Evolutionary conservation across 805 yeast species (phyloP).

Genomic region (Cephaloascus albidus): DNA sequence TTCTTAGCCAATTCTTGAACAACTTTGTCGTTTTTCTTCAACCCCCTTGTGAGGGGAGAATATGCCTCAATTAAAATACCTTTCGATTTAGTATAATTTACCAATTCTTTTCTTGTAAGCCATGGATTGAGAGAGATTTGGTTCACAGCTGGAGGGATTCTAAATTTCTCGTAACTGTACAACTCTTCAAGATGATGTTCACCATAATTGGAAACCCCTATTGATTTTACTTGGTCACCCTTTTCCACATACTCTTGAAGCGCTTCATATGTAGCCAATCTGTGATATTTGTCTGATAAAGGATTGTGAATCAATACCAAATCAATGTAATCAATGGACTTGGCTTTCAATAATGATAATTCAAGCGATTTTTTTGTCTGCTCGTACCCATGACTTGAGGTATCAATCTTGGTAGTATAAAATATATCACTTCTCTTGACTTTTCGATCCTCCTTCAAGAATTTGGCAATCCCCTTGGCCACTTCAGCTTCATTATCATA

Average conservation of each 20-base stretch:
- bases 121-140: conserved; percentile 39
- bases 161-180: conserved; percentile 32
- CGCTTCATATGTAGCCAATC: conserved; percentile 45
- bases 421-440: conserved; percentile 17
- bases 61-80: conserved; percentile 24
- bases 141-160: conserved; percentile 33
- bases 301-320: conserved; percentile 57
- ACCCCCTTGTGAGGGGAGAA: conserved; percentile 28
- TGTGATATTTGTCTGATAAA: conserved; percentile 13
- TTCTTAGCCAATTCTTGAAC: conserved; percentile 24
- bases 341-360: conserved; percentile 42
- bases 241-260: conserved; percentile 44
- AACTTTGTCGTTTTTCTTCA: conserved; percentile 13
- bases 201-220: conserved; percentile 64
- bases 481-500: conserved; percentile 17
- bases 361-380: conserved; percentile 50
- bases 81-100: conserved; percentile 16
- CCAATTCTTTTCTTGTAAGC: conserved; percentile 31
- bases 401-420: conserved; percentile 70
- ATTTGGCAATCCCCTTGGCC: conserved; percentile 10
- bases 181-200: conserved; percentile 47
- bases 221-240: conserved; percentile 35
- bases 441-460: conserved; percentile 15
- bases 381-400: conserved; percentile 49
- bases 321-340: conserved; percentile 59